Evolutionary conservation across 441 rosid genomes (phyloP).

Genomic region (Erodium moschatum): DNA sequence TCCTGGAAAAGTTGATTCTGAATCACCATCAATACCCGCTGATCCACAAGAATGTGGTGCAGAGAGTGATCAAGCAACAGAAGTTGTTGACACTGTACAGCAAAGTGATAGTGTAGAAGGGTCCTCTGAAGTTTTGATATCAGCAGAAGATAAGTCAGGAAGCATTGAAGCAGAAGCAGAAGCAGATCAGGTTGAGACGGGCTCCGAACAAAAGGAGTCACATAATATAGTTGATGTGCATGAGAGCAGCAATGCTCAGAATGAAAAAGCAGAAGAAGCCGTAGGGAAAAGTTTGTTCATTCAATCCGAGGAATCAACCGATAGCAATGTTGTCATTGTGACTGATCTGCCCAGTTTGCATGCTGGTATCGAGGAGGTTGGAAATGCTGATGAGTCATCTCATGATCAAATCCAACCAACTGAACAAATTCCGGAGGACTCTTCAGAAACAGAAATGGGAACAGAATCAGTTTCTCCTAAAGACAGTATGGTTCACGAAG

Average conservation of each 20-base stretch:
- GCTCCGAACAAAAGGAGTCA: slow-evolving; percentile 27
- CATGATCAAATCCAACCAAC: slow-evolving; percentile 16
- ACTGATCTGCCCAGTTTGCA: slow-evolving; percentile 34
- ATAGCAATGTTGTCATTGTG: slow-evolving; percentile 27
- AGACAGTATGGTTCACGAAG: slow-evolving; percentile 20
- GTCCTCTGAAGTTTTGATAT: slow-evolving; percentile 33
- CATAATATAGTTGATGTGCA: slow-evolving; percentile 28
- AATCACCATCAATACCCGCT: slow-evolving; percentile 25
- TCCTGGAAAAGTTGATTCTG: slow-evolving; percentile 35
- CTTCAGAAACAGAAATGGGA: slow-evolving; percentile 32
- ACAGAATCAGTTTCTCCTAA: slow-evolving; percentile 36
- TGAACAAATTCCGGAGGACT: slow-evolving; percentile 36
- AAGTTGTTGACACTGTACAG: slow-evolving; percentile 28
- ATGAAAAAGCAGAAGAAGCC: slow-evolving; percentile 30
- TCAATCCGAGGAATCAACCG: slow-evolving; percentile 33
- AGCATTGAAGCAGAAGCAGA: slow-evolving; percentile 21
- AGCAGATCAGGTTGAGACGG: slow-evolving; percentile 30
- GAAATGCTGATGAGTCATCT: slow-evolving; percentile 32
- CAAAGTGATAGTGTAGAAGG: slow-evolving; percentile 32
- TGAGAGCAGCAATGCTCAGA: slow-evolving; percentile 34
- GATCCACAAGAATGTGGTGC: slow-evolving; percentile 35
- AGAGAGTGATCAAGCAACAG: slow-evolving; percentile 25
- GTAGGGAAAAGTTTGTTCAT: slow-evolving; percentile 29
- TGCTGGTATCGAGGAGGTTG: slow-evolving; percentile 25
- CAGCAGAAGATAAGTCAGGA: slow-evolving; percentile 35